phyloP scores from a whole-genome alignment of 1,284 basidiomycete species.

The Melampsora americana region DNA sequence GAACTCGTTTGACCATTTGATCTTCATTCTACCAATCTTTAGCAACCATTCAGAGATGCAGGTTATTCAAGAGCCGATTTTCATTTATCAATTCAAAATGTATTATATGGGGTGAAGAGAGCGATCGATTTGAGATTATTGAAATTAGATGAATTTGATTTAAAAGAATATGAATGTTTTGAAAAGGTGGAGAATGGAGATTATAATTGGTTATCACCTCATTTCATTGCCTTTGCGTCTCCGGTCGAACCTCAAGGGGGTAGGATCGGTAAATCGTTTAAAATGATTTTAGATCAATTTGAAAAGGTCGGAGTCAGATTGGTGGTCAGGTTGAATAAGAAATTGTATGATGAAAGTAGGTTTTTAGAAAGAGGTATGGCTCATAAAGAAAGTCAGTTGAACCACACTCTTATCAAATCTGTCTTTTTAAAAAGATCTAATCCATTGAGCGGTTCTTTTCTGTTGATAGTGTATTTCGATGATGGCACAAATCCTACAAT shows the following conservation, averaged over 20 bases:
- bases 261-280: constrained; percentile 67
- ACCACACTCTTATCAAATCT: not conserved
- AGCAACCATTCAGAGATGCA: constrained; percentile 82
- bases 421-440: not conserved
- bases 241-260: constrained; percentile 65
- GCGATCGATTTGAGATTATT: constrained; percentile 83
- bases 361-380: constrained; percentile 84
- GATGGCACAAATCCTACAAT: constrained; percentile 45
- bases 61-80: constrained; percentile 90
- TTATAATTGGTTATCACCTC: constrained; percentile 92
- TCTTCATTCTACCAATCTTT: too few relatives aligned
- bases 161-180: constrained; percentile 84
- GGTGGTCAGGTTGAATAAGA: constrained; percentile 92
- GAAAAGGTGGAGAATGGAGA: constrained; percentile 92
- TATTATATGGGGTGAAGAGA: constrained; percentile 46
- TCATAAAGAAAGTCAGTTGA: constrained; percentile 67
- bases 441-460: not conserved
- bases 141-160: constrained; percentile 80
- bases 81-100: constrained; percentile 67
- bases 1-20: too few relatives aligned
- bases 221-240: constrained; percentile 93
- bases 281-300: constrained; percentile 88
- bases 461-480: constrained; percentile 42
- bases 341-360: constrained; percentile 80
- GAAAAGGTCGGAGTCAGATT: constrained; percentile 78